Evolutionary conservation across 768 basidiomycete species (phyloP), one percentile per base, ranked within the genome.

Genomic region (Trametes cubensis): DNA sequence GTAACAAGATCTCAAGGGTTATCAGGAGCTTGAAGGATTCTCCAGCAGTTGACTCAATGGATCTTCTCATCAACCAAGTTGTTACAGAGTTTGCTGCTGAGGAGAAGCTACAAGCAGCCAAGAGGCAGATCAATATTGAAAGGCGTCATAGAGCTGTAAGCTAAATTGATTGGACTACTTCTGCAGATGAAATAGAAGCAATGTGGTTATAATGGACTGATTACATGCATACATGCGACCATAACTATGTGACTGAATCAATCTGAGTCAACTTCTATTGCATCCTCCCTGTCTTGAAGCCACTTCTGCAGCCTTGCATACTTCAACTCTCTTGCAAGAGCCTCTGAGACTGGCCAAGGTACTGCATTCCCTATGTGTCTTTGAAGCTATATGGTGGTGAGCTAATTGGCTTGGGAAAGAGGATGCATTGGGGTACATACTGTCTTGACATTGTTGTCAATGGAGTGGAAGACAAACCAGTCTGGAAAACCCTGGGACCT

Each of bases 401-500:
- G 13, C 42, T 47, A 10, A 30, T n/a, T 1, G n/a, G 15, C 30
- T 11, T 14, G 17, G 14, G 38, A 7, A 6, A 13, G 47, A 20
- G 50, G 5, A 5, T 47, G 20, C 26, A 46, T 21, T 0, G 41
- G 52, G 20, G 28, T 6, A 76, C 87, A 62, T 61, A 90, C 89
- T 2, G 85, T 89, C 30, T 83, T 77, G 15, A 91, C 80, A 45
- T 80, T 83, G 42, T 83, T 68, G 15, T 79, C 74, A 7, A 78
- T 64, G 0, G 88, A 76, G 57, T 81, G 68, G 63, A 94, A 92
- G 0, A 81, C 73, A 60, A 90, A 92, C 67, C 80, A 74, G 64
- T 94, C 92, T 0, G 90, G 88, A 70, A 94, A 90, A 0, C 92
- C 91, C 75, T 94, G 92, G 0, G 89, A 87, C 44, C 92, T 78